Conservation (phyloP, 345 rosid genomes). For the Rhodomyrtus tomentosa region DNA sequence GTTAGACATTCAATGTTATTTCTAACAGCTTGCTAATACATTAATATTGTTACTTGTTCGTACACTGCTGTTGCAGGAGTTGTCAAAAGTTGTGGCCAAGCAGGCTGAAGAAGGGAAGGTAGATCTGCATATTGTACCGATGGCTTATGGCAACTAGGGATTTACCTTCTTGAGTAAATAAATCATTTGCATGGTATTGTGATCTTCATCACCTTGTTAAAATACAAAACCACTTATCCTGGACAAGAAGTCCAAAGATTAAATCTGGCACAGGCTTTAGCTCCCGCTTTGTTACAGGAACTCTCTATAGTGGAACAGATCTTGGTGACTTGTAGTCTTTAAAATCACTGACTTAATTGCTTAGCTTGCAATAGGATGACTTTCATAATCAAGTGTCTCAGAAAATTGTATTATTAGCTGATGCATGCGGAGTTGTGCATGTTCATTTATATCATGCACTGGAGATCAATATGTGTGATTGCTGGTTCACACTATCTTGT, state of each 20-base stretch:
- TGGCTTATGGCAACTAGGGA: not conserved
- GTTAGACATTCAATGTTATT: not conserved
- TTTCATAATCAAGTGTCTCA: not conserved
- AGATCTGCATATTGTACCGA: not conserved
- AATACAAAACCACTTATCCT: not conserved
- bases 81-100: slow-evolving; percentile 80
- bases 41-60: not conserved
- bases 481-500: not conserved
- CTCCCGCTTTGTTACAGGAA: not conserved
- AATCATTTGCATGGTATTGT: not conserved
- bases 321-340: not conserved
- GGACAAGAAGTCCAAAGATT: not conserved
- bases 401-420: not conserved
- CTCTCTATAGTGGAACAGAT: not conserved
- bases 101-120: slow-evolving; percentile 97
- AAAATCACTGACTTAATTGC: not conserved
- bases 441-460: not conserved
- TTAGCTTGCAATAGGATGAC: not conserved
- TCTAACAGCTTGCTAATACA: not conserved
- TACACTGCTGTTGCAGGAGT: slow-evolving; percentile 37
- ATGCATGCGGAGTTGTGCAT: not conserved
- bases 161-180: not conserved
- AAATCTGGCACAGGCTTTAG: not conserved
- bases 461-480: not conserved
- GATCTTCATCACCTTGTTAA: not conserved